phyloP scores from a whole-genome alignment of 2,329 filamentous ascomycete genomes.

The Aspergillus ustus region DNA sequence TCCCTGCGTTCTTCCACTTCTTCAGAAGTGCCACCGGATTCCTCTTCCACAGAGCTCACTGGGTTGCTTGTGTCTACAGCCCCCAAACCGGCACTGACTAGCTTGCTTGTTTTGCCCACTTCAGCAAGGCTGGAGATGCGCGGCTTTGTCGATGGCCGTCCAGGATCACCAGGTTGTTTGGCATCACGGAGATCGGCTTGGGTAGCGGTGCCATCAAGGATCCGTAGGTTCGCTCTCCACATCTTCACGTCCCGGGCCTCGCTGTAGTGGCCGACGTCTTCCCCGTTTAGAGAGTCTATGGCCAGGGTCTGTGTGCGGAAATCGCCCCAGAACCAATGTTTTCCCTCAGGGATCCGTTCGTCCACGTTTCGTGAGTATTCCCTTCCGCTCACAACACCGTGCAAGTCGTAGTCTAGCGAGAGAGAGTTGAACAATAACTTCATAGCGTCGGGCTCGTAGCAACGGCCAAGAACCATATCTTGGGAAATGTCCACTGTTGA shows the following conservation, averaged over 20 bases:
- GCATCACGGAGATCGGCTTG: slow-evolving; percentile 32
- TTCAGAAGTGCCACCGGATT: slow-evolving; percentile 13
- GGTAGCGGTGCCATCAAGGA: slow-evolving; percentile 45
- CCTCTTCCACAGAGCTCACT: slow-evolving; percentile 28
- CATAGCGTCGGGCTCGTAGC: slow-evolving; percentile 58
- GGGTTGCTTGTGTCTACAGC: slow-evolving; percentile 31
- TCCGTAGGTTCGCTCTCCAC: slow-evolving; percentile 52
- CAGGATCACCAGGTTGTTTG: slow-evolving; percentile 34
- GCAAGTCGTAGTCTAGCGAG: slow-evolving; percentile 51
- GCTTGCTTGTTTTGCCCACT: slow-evolving; percentile 43
- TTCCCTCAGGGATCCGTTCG: slow-evolving; percentile 51
- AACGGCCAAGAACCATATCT: slow-evolving; percentile 58
- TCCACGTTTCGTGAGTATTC: slow-evolving; percentile 53
- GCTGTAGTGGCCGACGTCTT: slow-evolving; percentile 55
- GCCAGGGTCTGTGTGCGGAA: slow-evolving; percentile 60
- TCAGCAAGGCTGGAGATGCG: slow-evolving; percentile 33
- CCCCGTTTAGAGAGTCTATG: slow-evolving; percentile 58
- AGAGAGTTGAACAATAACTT: slow-evolving; percentile 48
- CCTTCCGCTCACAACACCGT: slow-evolving; percentile 52
- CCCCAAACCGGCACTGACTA: slow-evolving; percentile 44
- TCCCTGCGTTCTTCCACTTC: slow-evolving; percentile 17
- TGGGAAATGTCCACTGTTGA: slow-evolving; percentile 54
- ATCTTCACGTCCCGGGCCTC: slow-evolving; percentile 50
- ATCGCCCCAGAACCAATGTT: slow-evolving; percentile 63
- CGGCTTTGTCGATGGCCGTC: slow-evolving; percentile 30